Evolutionary conservation across 345 rosid species (phyloP).

Genomic region (Litchi chinensis): DNA sequence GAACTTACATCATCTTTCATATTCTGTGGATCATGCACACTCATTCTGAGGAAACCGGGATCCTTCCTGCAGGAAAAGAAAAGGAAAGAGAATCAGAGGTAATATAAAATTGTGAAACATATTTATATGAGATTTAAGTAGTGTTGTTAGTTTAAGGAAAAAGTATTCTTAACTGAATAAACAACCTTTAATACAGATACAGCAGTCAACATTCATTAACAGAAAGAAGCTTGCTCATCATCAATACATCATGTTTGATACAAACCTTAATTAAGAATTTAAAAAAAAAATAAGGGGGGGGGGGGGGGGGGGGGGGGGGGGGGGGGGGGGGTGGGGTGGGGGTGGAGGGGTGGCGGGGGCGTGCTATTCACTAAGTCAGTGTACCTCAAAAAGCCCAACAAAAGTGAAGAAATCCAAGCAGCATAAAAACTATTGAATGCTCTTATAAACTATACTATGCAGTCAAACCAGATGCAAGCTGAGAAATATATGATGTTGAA

Average conservation of each 20-base stretch:
- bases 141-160: neutral
- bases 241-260: too few species aligned
- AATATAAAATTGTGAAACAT: neutral
- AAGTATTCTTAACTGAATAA: neutral
- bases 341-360: too few species aligned
- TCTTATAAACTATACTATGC: neutral
- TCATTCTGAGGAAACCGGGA: conserved; percentile 91
- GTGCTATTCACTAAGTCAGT: neutral
- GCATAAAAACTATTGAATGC: neutral
- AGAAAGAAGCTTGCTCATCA: too few species aligned
- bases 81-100: neutral
- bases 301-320: too few species aligned
- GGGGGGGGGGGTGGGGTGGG: too few species aligned
- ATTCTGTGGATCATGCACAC: conserved; percentile 72
- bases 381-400: neutral
- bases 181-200: neutral
- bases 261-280: neutral
- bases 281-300: too few species aligned
- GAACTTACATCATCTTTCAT: conserved; percentile 89
- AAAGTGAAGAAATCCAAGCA: neutral
- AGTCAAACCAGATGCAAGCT: neutral
- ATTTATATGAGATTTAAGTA: neutral
- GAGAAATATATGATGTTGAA: neutral
- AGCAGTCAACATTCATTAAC: conserved; percentile 13
- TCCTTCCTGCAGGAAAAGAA: conserved; percentile 69